Percentiles rank a stretch among this genome's conserved stretches.
Evolutionary conservation across 1,284 basidiomycete genomes (phyloP).

Genomic region (Ustilago sp.): DNA sequence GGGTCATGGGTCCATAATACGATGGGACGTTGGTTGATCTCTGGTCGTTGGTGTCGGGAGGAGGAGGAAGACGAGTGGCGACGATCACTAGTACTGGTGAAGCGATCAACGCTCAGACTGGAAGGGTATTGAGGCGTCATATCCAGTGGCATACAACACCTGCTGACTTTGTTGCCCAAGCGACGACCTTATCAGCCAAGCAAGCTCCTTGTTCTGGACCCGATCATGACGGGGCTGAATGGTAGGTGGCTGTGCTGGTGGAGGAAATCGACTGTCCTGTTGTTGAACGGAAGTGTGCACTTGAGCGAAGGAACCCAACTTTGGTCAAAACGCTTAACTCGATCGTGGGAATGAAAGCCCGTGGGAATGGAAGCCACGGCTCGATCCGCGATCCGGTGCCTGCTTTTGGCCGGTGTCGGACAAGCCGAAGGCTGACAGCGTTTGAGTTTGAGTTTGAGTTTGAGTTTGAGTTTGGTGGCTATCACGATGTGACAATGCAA

Average conservation of each 20-base stretch:
- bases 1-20: slow-evolving; percentile 67
- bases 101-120: slow-evolving; percentile 49
- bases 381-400: neutral
- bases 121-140: slow-evolving; percentile 27
- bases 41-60: slow-evolving; percentile 35
- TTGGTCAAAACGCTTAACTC: no score
- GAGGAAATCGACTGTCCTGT: no score
- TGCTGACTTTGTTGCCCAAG: neutral
- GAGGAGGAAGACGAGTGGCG: slow-evolving; percentile 48
- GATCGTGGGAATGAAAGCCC: no score
- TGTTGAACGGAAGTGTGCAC: no score
- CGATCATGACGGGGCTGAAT: neutral
- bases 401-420: neutral
- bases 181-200: neutral
- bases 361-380: neutral
- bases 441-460: no score
- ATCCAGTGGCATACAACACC: neutral
- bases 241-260: neutral
- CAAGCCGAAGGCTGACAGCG: no score
- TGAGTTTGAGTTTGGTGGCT: no score
- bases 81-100: slow-evolving; percentile 42
- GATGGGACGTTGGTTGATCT: slow-evolving; percentile 52
- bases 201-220: neutral
- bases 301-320: no score
- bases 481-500: neutral